A percentile compares a stretch with the other conserved stretches of the same genome.
Evolutionary conservation across 306 rosid genomes (phyloP).

Genomic region (Cucumis hystrix): DNA sequence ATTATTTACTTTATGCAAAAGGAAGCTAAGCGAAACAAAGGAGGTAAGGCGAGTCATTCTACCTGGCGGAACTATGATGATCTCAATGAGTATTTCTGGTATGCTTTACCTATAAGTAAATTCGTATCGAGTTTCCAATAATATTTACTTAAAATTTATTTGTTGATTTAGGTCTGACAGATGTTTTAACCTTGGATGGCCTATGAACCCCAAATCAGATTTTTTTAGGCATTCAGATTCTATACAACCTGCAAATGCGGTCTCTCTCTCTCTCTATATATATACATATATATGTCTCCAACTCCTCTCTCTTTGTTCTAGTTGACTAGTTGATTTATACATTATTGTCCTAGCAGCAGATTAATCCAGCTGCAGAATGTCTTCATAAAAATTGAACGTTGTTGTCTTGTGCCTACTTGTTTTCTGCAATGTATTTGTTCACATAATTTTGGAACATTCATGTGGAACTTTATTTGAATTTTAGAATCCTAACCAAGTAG

Average conservation of each 20-base stretch:
- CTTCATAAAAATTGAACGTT: not conserved
- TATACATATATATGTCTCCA: not conserved
- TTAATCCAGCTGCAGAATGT: not conserved
- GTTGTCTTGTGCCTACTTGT: not conserved
- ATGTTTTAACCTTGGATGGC: constrained; percentile 79
- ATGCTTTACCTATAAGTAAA: constrained; percentile 10
- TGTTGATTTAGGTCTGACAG: constrained; percentile 50
- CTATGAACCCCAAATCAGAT: constrained; percentile 52
- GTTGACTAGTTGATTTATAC: constrained; percentile 3
- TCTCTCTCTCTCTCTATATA: constrained; percentile 9
- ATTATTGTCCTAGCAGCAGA: not conserved
- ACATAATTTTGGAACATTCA: not conserved
- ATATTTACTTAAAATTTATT: constrained; percentile 8
- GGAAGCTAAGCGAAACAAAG: constrained; percentile 87
- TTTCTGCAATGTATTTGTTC: not conserved
- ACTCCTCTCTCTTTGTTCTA: not conserved
- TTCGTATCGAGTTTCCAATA: not conserved
- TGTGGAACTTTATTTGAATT: constrained; percentile 11
- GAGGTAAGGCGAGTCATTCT: constrained; percentile 87
- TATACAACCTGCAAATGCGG: constrained; percentile 30
- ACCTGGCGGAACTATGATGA: constrained; percentile 98
- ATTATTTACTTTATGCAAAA: constrained; percentile 27
- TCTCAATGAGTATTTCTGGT: constrained; percentile 96
- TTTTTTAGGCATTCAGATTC: constrained; percentile 71
- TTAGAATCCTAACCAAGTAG: constrained; percentile 46